Evolutionary conservation across 2,329 filamentous ascomycete species (phyloP), one percentile per base, ranked within the genome.

Genomic region (Coniochaeta prunicola): DNA sequence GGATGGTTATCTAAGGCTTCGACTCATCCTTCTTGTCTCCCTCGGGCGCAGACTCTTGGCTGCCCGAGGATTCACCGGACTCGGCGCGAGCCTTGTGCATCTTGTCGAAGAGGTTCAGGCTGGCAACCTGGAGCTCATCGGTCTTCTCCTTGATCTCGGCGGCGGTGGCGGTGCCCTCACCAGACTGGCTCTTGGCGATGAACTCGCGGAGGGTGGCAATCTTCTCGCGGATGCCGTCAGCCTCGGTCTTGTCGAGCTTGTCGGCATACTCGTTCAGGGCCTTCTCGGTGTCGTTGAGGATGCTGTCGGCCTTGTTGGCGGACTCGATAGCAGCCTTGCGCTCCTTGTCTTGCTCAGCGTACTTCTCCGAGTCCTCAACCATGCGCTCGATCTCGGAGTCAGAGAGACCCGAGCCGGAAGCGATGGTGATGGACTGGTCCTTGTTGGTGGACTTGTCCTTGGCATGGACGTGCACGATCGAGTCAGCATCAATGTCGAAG

Each of bases 371-470:
- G 74, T 97, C 94, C 74, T 93, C 83, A 72, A 99, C 92, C 94
- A 99, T 97, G 80, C 86, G 88, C 81, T 97, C 85, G 66, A 99
- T 99, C 83, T 99, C 93, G 59, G 83, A 77, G 63, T 99, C 92
- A 54, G 91, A 96, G 60, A 97, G 89, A 86, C 94, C 93, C 65
- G 93, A 97, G 76, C 93, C 94, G 61, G 92, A 97, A 59, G 93
- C 92, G 75, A 99, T 96, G 74, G 93, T 97, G 80, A 99, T 97
- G 63, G 92, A 97, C 84, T 99, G 93, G 74, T 97, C 93, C 88
- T 97, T 97, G 87, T 91, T 91, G 79, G 92, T 97, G 68, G 92
- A 93, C 89, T 97, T 97, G 81, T 97, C 93, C 85, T 96, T 96
- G 76, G 93, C 93, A 76, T 94, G 90, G 64, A 97, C 93, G 82